Percentiles rank a stretch among this genome's conserved stretches.
These are phyloP conservation scores for Boletus subparvulus DNA, from an alignment of 768 basidiomycete genomes.

Conservation along the genomic window DNA sequence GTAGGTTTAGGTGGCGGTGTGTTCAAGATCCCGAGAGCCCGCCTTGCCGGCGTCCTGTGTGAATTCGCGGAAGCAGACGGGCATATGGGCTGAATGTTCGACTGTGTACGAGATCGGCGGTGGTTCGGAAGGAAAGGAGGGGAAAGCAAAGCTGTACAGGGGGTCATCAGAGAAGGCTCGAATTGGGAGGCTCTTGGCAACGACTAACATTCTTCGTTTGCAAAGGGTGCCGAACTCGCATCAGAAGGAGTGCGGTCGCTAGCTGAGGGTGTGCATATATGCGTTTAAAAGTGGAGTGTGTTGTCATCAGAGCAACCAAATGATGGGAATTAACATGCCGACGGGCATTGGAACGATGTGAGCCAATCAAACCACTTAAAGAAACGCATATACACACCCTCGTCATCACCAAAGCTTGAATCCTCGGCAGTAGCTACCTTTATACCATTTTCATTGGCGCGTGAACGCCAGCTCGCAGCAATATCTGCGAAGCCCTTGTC, in stretches of 20 bases:
- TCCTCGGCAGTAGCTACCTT: constrained; percentile 50
- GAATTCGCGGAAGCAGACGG: constrained; percentile 23
- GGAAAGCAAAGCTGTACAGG: constrained; percentile 49
- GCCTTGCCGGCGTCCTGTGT: constrained; percentile 35
- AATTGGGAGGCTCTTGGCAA: constrained; percentile 16
- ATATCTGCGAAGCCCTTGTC: constrained; percentile 56
- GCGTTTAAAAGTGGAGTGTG: constrained; percentile 13
- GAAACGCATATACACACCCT: constrained; percentile 39
- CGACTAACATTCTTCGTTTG: constrained; percentile 50
- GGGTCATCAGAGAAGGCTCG: constrained; percentile 19
- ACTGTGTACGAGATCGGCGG: constrained; percentile 60
- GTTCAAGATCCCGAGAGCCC: constrained; percentile 38
- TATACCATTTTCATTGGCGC: constrained; percentile 71
- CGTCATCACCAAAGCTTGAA: constrained; percentile 46
- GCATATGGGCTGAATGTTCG: constrained; percentile 43
- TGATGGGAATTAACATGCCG: constrained; percentile 8
- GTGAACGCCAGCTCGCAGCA: constrained; percentile 68
- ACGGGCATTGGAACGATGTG: constrained; percentile 8
- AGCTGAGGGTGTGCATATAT: constrained; percentile 47
- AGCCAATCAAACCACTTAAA: constrained; percentile 12
- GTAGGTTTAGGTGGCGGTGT: constrained; percentile 70
- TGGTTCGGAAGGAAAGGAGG: constrained; percentile 56
- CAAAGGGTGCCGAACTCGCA: constrained; percentile 45
- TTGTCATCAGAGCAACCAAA: constrained; percentile 2
- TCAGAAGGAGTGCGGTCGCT: constrained; percentile 52